Evolutionary conservation across 139 green algal genomes (phyloP).

Genomic region (Desmodesmus armatus): DNA sequence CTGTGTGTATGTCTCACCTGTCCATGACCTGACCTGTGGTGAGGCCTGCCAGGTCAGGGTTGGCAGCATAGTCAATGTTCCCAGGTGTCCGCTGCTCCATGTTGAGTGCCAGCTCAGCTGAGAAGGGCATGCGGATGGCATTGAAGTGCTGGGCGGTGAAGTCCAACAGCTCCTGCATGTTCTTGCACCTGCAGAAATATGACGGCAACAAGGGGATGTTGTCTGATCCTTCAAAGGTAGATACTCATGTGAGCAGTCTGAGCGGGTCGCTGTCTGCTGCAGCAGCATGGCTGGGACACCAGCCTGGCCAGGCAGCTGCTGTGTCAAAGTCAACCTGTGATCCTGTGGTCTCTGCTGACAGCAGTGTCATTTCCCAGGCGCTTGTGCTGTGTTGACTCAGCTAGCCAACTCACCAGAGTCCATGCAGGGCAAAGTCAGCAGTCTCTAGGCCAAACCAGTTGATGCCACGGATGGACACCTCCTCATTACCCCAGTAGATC

Average conservation of each 20-base stretch:
- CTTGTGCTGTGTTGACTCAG: no score
- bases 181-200: constrained; percentile 5
- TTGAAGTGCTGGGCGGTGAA: constrained; percentile 49
- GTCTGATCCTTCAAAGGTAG: no score
- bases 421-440: constrained; percentile 45
- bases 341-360: background rate
- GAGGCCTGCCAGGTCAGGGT: constrained; percentile 42
- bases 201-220: constrained; percentile 17
- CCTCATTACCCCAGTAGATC: constrained; percentile 26
- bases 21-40: constrained; percentile 44
- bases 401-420: constrained; percentile 51
- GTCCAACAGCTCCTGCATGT: constrained; percentile 29
- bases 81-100: constrained; percentile 31
- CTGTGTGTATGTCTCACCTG: constrained; percentile 23
- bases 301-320: background rate
- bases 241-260: background rate
- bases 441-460: constrained; percentile 54
- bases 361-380: no score
- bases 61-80: constrained; percentile 47
- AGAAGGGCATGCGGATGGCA: constrained; percentile 49
- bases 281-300: background rate
- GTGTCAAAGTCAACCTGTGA: background rate
- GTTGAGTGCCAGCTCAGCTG: constrained; percentile 44
- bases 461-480: constrained; percentile 38
- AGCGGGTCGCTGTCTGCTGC: background rate